Evolutionary conservation across 2,329 filamentous ascomycete species (phyloP).

Genomic region (Fusarium virguliforme): DNA sequence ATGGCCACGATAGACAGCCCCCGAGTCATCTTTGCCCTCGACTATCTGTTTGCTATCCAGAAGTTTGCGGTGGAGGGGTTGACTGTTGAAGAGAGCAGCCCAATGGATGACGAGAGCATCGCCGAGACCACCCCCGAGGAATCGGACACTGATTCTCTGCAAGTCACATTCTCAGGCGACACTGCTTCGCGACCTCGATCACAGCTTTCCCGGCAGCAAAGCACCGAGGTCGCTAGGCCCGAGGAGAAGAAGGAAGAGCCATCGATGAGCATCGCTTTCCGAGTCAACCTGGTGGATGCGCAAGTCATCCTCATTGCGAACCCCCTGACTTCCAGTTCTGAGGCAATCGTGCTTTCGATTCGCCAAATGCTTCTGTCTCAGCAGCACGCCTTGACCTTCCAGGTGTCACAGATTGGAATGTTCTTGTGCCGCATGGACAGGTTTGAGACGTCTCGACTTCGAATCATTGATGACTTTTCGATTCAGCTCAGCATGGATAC

Average conservation of each 20-base stretch:
- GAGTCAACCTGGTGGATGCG: slow-evolving; percentile 94
- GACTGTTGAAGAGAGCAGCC: slow-evolving; percentile 70
- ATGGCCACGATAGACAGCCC: slow-evolving; percentile 96
- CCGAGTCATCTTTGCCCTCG: slow-evolving; percentile 92
- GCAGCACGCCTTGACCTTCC: slow-evolving; percentile 93
- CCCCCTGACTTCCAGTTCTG: slow-evolving; percentile 88
- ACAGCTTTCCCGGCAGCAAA: slow-evolving; percentile 50
- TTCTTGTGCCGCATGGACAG: slow-evolving; percentile 98
- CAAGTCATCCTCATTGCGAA: slow-evolving; percentile 98
- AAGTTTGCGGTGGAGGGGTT: slow-evolving; percentile 84
- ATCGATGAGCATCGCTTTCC: slow-evolving; percentile 84
- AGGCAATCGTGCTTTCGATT: slow-evolving; percentile 94
- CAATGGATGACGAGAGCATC: slow-evolving; percentile 68
- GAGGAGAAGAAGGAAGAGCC: slow-evolving; percentile 46
- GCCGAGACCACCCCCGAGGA: slow-evolving; percentile 70
- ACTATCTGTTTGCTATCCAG: slow-evolving; percentile 94
- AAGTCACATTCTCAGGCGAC: slow-evolving; percentile 61
- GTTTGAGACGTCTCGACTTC: slow-evolving; percentile 90
- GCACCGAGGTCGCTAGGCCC: slow-evolving; percentile 37
- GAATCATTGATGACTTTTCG: slow-evolving; percentile 97
- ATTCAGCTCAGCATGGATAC: slow-evolving; percentile 89
- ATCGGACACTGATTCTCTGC: slow-evolving; percentile 73
- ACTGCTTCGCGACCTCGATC: slow-evolving; percentile 54
- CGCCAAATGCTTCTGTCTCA: slow-evolving; percentile 94
- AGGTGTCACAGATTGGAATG: slow-evolving; percentile 96